Base-by-base conservation (phyloP, 768 basidiomycete genomes). In the Collybia nuda region DNA sequence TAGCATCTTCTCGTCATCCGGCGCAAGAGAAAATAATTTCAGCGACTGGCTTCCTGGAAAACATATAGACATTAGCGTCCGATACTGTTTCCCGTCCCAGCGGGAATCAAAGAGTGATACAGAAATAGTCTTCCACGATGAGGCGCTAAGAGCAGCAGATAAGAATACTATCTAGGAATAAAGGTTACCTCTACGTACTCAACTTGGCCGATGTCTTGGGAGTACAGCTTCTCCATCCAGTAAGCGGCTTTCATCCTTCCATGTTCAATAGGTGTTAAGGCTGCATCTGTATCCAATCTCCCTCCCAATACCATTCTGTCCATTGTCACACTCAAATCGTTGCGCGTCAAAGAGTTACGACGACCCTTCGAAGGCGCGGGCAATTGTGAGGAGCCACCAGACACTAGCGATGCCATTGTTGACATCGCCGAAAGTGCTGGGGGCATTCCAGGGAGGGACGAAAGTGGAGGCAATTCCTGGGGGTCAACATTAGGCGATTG, bases 301-400 rank as follows among this genome's bases (percentile, higher is more conserved):
- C 75, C 73, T n/a, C 80, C 81, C 5, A 86, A 70, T 14, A 74
- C 82, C 85, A 88, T 85, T 36, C 84, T 75, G 59, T 88, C 84
- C 74, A 88, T 71, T 5, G 80, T 84, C 21, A 78, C 64, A 52
- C 77, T 84, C 37, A 83, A 60, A 48, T 84, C 81, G 53, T 80
- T 80, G 35, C 82, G 73, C 8, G 75, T 71, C 6, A 75, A 50
- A 0, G 82, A 82, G 52, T 74, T 73, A 9, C 76, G 67, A 47
- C 74, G 62, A 17, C 62, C 64, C 58, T 66, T 72, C n/a, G 53
- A 46, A 1, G 63, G 60, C 6, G 49, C 60, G 1, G 68, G 48
- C 61, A 62, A 59, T 40, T 70, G 68, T 1, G 68, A 62, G 2
- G 67, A 56, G 9, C 59, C 60, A 17, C 71, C 75, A 40, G 67